These are phyloP conservation scores for Colletotrichum sp. DNA, from an alignment of 2,329 filamentous ascomycete genomes.

Conservation along the genomic window DNA sequence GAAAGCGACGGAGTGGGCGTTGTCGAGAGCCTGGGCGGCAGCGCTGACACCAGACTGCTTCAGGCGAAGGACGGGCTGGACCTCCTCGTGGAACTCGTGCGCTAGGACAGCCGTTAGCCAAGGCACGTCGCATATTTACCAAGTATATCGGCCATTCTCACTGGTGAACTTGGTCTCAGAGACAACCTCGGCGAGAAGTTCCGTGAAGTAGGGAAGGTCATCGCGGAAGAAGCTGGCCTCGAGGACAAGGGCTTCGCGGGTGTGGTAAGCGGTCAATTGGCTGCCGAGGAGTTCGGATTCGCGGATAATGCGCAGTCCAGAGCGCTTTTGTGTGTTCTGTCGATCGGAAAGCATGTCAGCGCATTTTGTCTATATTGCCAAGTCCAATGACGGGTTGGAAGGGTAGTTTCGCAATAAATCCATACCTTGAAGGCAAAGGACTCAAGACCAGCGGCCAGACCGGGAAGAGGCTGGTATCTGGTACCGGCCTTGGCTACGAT, in stretches of 20 bases:
- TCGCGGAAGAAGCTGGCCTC: slow-evolving; percentile 94
- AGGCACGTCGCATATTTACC: not conserved
- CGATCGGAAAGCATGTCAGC: slow-evolving; percentile 11
- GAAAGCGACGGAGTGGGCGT: slow-evolving; percentile 86
- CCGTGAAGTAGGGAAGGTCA: slow-evolving; percentile 96
- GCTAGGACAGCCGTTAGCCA: slow-evolving; percentile 53
- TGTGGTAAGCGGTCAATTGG: slow-evolving; percentile 86
- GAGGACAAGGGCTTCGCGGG: slow-evolving; percentile 90
- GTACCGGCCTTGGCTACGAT: slow-evolving; percentile 94
- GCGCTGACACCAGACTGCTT: slow-evolving; percentile 75
- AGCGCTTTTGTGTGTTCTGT: slow-evolving; percentile 86
- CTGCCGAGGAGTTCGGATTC: slow-evolving; percentile 95
- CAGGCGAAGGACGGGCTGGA: slow-evolving; percentile 76
- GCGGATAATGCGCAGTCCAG: slow-evolving; percentile 89
- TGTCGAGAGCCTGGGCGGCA: slow-evolving; percentile 77
- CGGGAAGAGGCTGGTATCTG: slow-evolving; percentile 88
- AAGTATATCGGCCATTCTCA: slow-evolving; percentile 46
- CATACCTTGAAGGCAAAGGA: slow-evolving; percentile 96
- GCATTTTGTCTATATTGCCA: not conserved
- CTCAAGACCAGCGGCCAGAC: slow-evolving; percentile 87
- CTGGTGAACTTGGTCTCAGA: slow-evolving; percentile 85
- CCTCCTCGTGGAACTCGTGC: slow-evolving; percentile 89
- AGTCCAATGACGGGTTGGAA: not conserved
- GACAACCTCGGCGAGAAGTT: slow-evolving; percentile 92
- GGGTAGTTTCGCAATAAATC: not conserved